Evolutionary conservation across 2,329 filamentous ascomycete genomes (phyloP).

Genomic region (Alternaria atra): DNA sequence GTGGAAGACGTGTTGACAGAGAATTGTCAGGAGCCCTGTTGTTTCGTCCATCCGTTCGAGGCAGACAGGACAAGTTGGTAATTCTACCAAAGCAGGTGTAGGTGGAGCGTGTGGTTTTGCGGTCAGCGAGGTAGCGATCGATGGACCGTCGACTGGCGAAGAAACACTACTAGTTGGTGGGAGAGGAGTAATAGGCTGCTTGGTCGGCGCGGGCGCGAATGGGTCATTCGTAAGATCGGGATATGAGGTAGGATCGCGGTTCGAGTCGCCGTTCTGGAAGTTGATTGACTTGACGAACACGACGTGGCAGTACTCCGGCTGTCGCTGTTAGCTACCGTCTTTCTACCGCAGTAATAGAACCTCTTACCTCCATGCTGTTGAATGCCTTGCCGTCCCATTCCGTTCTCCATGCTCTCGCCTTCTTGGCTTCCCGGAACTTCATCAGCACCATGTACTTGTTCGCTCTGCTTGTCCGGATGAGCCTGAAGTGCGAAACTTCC

Average conservation of each 20-base stretch:
- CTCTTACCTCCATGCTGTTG: constrained; percentile 82
- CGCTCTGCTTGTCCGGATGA: constrained; percentile 87
- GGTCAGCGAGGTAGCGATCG: constrained; percentile 58
- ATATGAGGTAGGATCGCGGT: constrained; percentile 60
- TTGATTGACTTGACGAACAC: constrained; percentile 94
- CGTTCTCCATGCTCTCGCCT: constrained; percentile 80
- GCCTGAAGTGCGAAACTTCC: constrained; percentile 89
- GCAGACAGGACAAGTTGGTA: constrained; percentile 96
- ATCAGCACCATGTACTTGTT: constrained; percentile 96
- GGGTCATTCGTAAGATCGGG: constrained; percentile 71
- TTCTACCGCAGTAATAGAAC: neutral
- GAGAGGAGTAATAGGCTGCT: constrained; percentile 48
- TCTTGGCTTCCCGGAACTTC: constrained; percentile 82
- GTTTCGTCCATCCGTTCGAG: constrained; percentile 98
- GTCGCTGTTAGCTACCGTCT: constrained; percentile 18
- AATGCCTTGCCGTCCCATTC: constrained; percentile 95
- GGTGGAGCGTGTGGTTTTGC: constrained; percentile 73
- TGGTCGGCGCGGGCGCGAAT: constrained; percentile 65
- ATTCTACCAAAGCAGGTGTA: constrained; percentile 85
- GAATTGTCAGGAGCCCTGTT: constrained; percentile 90
- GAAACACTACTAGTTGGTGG: constrained; percentile 43
- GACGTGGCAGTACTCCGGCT: constrained; percentile 94
- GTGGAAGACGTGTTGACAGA: constrained; percentile 97
- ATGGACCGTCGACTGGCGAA: constrained; percentile 44
- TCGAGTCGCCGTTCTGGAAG: constrained; percentile 70